A percentile compares a stretch with the other conserved stretches of the same genome.
phyloP scores from a whole-genome alignment of 73 alveolate species.

The Paramecium sonneborni region DNA sequence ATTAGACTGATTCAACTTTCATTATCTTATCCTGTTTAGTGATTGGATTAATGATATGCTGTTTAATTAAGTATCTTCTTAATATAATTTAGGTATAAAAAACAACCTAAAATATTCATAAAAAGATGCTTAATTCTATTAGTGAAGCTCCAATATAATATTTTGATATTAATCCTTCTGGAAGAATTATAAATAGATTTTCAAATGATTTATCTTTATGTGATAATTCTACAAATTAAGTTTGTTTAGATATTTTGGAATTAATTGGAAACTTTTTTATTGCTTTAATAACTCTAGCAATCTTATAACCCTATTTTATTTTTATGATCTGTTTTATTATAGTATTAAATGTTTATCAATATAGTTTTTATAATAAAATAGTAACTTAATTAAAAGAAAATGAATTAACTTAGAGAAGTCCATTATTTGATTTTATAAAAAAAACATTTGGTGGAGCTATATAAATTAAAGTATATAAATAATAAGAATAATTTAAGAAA shows the following conservation, averaged over 20 bases:
- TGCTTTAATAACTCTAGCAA: constrained; percentile 16
- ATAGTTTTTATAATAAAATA: not conserved
- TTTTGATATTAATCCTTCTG: constrained; percentile 51
- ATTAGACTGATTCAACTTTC: not conserved
- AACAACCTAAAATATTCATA: constrained; percentile 38
- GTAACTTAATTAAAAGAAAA: not conserved
- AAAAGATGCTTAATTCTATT: constrained; percentile 44
- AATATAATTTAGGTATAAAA: not conserved
- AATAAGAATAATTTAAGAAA: not conserved
- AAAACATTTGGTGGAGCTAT: constrained; percentile 38
- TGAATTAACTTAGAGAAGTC: constrained; percentile 28
- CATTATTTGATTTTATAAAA: constrained; percentile 30
- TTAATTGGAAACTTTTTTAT: not conserved
- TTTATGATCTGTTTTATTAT: not conserved
- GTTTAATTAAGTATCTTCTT: not conserved
- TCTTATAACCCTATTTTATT: constrained; percentile 13
- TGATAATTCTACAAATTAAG: constrained; percentile 6
- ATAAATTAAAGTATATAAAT: not conserved
- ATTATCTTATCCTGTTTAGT: not conserved
- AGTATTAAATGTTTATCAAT: not conserved
- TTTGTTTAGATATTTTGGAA: constrained; percentile 25
- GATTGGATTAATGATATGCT: not conserved
- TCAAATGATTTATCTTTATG: constrained; percentile 37
- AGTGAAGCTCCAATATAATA: constrained; percentile 36
- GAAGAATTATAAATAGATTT: constrained; percentile 45